Percentiles rank a stretch among this genome's conserved stretches.
phyloP scores from a whole-genome alignment of 2,329 filamentous ascomycete genomes.

The Colletotrichum sp. region DNA sequence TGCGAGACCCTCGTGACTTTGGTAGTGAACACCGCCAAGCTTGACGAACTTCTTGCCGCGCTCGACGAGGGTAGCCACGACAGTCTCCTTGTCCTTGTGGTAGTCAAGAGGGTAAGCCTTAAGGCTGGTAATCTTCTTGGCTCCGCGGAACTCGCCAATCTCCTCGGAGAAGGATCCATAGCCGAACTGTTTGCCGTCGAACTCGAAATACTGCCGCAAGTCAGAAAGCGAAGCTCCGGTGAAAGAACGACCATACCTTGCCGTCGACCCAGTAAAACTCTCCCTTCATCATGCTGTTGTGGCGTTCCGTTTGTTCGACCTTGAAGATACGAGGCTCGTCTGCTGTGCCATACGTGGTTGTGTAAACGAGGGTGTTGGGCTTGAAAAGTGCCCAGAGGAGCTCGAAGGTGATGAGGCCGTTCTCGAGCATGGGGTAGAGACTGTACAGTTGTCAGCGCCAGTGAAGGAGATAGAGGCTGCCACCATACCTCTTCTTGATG shows the following conservation, averaged over 20 bases:
- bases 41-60: constrained; percentile 85
- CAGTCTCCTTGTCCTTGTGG: constrained; percentile 71
- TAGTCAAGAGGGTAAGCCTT: constrained; percentile 80
- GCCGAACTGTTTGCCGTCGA: constrained; percentile 86
- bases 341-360: constrained; percentile 75
- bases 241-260: constrained; percentile 34
- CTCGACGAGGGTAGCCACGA: constrained; percentile 73
- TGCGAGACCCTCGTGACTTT: constrained; percentile 81
- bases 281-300: constrained; percentile 71
- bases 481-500: constrained; percentile 65
- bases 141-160: constrained; percentile 78
- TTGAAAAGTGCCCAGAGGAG: constrained; percentile 90
- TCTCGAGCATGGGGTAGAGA: constrained; percentile 79
- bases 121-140: constrained; percentile 81
- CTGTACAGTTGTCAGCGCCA: constrained; percentile 39
- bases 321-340: constrained; percentile 85
- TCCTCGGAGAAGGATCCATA: constrained; percentile 74
- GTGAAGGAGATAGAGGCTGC: too few relatives aligned
- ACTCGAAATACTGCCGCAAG: constrained; percentile 73
- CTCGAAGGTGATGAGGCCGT: constrained; percentile 87
- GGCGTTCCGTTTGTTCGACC: constrained; percentile 76
- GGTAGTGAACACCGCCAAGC: constrained; percentile 84
- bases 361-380: constrained; percentile 80
- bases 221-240: background rate
- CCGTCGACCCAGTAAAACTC: constrained; percentile 80